Conservation (phyloP, 495 filamentous ascomycete genomes). For the Stereocaulon alpinum region DNA sequence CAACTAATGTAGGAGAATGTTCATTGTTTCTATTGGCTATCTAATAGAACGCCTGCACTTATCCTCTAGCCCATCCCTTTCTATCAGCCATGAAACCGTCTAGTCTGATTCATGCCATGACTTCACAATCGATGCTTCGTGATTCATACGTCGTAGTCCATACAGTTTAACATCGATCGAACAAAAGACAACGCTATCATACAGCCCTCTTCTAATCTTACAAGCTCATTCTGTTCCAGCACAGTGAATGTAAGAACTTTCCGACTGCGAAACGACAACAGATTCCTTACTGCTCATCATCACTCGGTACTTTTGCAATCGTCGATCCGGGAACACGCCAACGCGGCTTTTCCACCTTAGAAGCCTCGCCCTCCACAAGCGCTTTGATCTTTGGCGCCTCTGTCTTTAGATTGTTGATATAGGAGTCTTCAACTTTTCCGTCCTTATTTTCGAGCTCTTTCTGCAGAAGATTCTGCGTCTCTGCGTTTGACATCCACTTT, state of each 20-base stretch:
- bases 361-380: background rate
- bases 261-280: background rate
- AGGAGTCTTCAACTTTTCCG: background rate
- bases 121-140: background rate
- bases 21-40: too few species aligned
- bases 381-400: background rate
- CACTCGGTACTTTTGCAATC: background rate
- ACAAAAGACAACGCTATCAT: background rate
- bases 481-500: background rate
- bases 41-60: background rate
- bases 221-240: background rate
- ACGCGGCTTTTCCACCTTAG: background rate
- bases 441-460: constrained; percentile 3
- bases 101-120: background rate
- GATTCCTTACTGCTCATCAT: background rate
- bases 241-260: background rate
- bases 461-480: background rate
- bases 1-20: too few species aligned
- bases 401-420: background rate
- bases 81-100: background rate
- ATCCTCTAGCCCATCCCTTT: background rate
- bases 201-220: background rate
- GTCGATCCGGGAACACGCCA: background rate
- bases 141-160: background rate
- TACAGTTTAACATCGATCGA: background rate